Evolutionary conservation across 2,329 filamentous ascomycete species (phyloP).

Genomic region (Penicillium hesseltinei): DNA sequence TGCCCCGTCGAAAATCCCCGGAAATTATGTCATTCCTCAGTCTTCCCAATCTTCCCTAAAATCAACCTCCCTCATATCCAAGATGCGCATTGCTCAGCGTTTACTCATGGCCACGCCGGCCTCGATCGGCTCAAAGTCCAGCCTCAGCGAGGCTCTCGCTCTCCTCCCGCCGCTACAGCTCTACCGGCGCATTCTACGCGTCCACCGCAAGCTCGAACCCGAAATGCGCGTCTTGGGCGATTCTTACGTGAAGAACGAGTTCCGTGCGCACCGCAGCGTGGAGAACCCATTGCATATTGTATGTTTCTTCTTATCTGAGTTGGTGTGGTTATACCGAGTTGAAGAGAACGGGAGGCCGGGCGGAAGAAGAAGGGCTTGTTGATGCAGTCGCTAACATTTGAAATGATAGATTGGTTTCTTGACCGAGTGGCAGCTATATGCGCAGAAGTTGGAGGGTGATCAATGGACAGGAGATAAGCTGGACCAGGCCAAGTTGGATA

Average conservation of each 20-base stretch:
- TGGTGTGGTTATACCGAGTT: neutral
- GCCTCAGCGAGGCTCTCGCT: constrained; percentile 55
- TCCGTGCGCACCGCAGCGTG: constrained; percentile 74
- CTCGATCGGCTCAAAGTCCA: constrained; percentile 40
- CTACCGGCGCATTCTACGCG: constrained; percentile 81
- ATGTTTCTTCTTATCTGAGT: constrained; percentile 33
- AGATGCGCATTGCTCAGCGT: constrained; percentile 38
- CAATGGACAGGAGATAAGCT: constrained; percentile 80
- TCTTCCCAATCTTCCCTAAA: neutral
- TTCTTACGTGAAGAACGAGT: constrained; percentile 90
- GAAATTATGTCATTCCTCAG: constrained; percentile 27
- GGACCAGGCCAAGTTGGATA: constrained; percentile 78
- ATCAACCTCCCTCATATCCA: neutral
- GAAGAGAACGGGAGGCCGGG: neutral
- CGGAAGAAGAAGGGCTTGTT: neutral
- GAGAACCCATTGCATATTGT: constrained; percentile 93
- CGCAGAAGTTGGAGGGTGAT: constrained; percentile 86
- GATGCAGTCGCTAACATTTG: neutral
- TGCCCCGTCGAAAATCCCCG: constrained; percentile 9
- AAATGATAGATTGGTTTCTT: constrained; percentile 78
- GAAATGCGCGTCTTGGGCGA: constrained; percentile 83
- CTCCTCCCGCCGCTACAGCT: constrained; percentile 84
- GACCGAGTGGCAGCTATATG: constrained; percentile 94
- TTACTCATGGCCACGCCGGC: constrained; percentile 44
- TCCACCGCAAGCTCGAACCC: constrained; percentile 72